phyloP scores from a whole-genome alignment of 768 basidiomycete genomes.

The Calocera viscosa region DNA sequence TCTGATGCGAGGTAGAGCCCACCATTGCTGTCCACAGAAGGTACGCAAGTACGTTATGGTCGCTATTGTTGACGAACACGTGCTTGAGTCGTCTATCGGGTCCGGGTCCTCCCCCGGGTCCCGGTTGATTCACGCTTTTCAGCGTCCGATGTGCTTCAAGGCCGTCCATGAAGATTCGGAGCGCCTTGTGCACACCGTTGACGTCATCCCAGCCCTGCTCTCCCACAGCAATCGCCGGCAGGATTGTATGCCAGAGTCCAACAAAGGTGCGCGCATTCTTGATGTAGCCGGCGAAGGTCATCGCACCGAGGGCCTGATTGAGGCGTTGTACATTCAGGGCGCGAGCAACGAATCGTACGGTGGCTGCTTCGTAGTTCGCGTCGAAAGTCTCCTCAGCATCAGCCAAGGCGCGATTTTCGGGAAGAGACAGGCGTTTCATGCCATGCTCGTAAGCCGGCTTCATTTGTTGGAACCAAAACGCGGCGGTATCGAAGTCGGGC shows the following conservation, averaged over 20 bases:
- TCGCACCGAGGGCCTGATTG: neutral
- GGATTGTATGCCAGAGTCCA: neutral
- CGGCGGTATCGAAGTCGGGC: neutral
- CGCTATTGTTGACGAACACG: neutral
- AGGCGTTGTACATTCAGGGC: neutral
- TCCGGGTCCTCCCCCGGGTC: neutral
- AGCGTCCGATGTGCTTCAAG: neutral
- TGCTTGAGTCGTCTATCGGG: neutral
- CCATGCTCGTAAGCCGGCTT: neutral
- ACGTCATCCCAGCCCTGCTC: neutral
- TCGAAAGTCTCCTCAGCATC: neutral
- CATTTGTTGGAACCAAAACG: neutral
- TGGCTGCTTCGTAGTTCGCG: neutral
- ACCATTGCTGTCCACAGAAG: neutral
- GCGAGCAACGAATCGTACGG: neutral
- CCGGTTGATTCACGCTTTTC: too few relatives aligned
- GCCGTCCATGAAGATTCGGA: neutral
- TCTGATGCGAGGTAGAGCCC: neutral
- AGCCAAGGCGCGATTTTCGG: neutral
- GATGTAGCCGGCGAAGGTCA: neutral
- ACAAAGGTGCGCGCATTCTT: neutral
- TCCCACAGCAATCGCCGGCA: neutral
- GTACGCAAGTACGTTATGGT: neutral
- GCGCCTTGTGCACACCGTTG: neutral
- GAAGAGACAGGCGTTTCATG: neutral